Evolutionary conservation across 495 filamentous ascomycete genomes (phyloP).

Genomic region (Hypoxylon rickii): DNA sequence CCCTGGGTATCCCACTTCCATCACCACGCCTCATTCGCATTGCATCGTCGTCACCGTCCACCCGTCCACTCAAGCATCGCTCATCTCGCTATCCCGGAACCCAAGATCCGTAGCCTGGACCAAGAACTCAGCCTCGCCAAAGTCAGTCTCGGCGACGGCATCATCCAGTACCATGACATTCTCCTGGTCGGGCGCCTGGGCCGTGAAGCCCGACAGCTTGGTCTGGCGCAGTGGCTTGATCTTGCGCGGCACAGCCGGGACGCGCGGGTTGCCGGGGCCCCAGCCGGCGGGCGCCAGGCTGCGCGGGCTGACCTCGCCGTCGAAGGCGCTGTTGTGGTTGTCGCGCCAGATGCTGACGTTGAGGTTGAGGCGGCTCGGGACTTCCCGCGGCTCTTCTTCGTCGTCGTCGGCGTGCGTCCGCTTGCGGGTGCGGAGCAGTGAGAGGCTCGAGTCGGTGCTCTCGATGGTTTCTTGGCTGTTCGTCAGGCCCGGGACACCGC

Average conservation of each 20-base stretch:
- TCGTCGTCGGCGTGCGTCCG: slow-evolving; percentile 44
- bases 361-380: slow-evolving; percentile 26
- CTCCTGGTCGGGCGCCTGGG: slow-evolving; percentile 41
- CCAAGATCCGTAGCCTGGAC: slow-evolving; percentile 31
- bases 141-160: slow-evolving; percentile 43
- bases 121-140: slow-evolving; percentile 59
- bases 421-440: slow-evolving; percentile 41
- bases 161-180: slow-evolving; percentile 41
- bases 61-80: slow-evolving; percentile 21
- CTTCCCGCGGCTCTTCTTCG: slow-evolving; percentile 24
- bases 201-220: slow-evolving; percentile 5
- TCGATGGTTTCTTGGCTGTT: slow-evolving; percentile 47
- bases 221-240: slow-evolving; percentile 1
- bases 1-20: not conserved
- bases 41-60: not conserved
- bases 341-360: slow-evolving; percentile 11
- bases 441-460: slow-evolving; percentile 25
- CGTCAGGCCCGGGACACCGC: slow-evolving; percentile 40
- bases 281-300: slow-evolving; percentile 35
- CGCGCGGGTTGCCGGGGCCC: slow-evolving; percentile 29
- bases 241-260: slow-evolving; percentile 48
- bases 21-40: not conserved
- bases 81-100: slow-evolving; percentile 24
- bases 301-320: slow-evolving; percentile 46
- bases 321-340: slow-evolving; percentile 40